These are phyloP conservation scores for Aspergillus amoenus DNA, from an alignment of 2,329 filamentous ascomycete species.

Conservation along the genomic window DNA sequence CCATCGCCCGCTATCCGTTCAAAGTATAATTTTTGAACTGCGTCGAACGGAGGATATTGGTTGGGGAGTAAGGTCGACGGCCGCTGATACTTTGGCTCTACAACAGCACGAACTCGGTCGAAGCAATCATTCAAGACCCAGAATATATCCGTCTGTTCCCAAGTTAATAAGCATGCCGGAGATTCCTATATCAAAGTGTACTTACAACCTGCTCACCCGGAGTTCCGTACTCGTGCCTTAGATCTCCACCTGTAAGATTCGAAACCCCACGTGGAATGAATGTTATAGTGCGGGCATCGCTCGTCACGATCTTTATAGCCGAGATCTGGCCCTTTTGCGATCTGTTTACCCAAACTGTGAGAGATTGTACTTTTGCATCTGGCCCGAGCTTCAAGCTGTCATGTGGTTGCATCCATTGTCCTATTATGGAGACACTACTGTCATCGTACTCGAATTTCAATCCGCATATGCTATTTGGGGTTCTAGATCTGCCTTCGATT, in stretches of 20 bases:
- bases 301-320: conserved; percentile 10
- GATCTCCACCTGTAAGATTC: background rate
- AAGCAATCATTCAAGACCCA: conserved; percentile 7
- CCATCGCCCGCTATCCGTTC: background rate
- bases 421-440: conserved; percentile 7
- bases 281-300: background rate
- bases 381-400: conserved; percentile 1
- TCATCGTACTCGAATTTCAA: conserved; percentile 12
- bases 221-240: conserved; percentile 5
- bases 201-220: background rate
- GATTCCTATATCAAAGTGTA: background rate
- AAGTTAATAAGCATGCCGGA: background rate
- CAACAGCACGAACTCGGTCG: conserved; percentile 10
- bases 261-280: background rate
- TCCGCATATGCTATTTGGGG: conserved; percentile 2
- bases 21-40: conserved; percentile 14
- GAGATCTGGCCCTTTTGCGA: conserved; percentile 1
- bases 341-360: conserved; percentile 9
- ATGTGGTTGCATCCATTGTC: conserved; percentile 10
- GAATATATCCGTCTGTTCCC: conserved; percentile 7
- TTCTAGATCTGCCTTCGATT: conserved; percentile 2
- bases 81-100: background rate
- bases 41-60: background rate
- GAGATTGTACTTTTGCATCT: conserved; percentile 4
- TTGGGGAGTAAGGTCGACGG: background rate